These are phyloP conservation scores for Geotrichum histeridarum DNA, from an alignment of 1,139 yeast genomes.

Conservation along the genomic window DNA sequence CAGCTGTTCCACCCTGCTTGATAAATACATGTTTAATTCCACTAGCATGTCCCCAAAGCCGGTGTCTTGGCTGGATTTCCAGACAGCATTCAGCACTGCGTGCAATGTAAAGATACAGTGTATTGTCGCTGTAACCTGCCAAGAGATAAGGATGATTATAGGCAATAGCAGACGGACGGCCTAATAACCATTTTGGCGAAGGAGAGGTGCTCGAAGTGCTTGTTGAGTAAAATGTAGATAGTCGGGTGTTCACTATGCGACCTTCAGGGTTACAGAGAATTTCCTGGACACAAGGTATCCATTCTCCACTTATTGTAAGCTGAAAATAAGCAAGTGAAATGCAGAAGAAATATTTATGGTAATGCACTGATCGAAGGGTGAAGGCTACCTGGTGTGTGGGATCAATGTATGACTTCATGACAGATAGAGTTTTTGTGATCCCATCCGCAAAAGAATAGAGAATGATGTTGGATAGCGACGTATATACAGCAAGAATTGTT, in stretches of 20 bases:
- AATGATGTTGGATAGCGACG: constrained; percentile 16
- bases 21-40: constrained; percentile 21
- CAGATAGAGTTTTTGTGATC: constrained; percentile 16
- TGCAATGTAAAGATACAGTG: constrained; percentile 18
- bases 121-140: constrained; percentile 19
- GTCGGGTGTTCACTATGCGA: constrained; percentile 18
- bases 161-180: constrained; percentile 14
- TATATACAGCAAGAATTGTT: constrained; percentile 18
- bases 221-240: constrained; percentile 15
- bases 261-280: constrained; percentile 19
- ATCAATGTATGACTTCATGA: constrained; percentile 17
- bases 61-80: constrained; percentile 18
- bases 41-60: constrained; percentile 23
- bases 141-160: constrained; percentile 19
- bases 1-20: constrained; percentile 21
- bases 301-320: constrained; percentile 14
- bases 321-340: constrained; percentile 19
- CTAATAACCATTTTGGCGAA: constrained; percentile 13
- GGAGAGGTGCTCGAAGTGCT: constrained; percentile 4
- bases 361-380: constrained; percentile 14
- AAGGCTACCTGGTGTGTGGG: constrained; percentile 18
- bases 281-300: constrained; percentile 20
- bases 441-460: constrained; percentile 17
- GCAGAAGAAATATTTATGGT: constrained; percentile 14
- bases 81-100: constrained; percentile 19